A percentile compares a stretch with the other conserved stretches of the same genome.
These are phyloP conservation scores for Skeletonema tropicum DNA, from an alignment of 108 stramenopile species.

Conservation along the genomic window DNA sequence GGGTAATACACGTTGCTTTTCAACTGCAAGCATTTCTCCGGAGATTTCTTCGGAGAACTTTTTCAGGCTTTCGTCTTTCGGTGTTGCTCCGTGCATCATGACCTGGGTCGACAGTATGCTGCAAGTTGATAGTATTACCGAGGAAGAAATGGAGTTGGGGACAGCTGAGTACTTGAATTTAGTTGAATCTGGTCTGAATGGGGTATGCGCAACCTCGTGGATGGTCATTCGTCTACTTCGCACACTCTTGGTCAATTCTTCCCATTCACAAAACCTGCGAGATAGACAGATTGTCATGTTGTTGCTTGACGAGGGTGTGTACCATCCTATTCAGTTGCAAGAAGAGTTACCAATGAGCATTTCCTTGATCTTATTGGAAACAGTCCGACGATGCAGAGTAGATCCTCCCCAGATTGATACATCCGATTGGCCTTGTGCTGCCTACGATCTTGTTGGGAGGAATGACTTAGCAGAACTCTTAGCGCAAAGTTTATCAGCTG, in stretches of 20 bases:
- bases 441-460: conserved; percentile 80
- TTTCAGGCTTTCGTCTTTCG: conserved; percentile 27
- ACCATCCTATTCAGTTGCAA: conserved; percentile 42
- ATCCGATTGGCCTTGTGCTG: conserved; percentile 48
- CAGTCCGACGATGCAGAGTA: conserved; percentile 61
- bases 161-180: conserved; percentile 26
- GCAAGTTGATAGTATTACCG: conserved; percentile 11
- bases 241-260: conserved; percentile 29
- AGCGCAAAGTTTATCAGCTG: conserved; percentile 4
- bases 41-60: neutral
- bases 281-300: conserved; percentile 50
- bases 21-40: conserved; percentile 15
- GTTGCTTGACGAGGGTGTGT: conserved; percentile 74
- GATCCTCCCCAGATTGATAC: conserved; percentile 49
- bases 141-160: conserved; percentile 19
- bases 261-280: conserved; percentile 2
- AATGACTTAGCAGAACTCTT: conserved; percentile 69
- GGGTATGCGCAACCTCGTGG: conserved; percentile 50
- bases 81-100: conserved; percentile 42
- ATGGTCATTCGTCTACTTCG: conserved; percentile 59
- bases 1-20: conserved; percentile 26
- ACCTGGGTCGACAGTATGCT: conserved; percentile 45
- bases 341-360: conserved; percentile 70
- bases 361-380: conserved; percentile 71
- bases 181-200: conserved; percentile 41